Evolutionary conservation across 768 basidiomycete species (phyloP).

Genomic region (Boletus coccyginus): DNA sequence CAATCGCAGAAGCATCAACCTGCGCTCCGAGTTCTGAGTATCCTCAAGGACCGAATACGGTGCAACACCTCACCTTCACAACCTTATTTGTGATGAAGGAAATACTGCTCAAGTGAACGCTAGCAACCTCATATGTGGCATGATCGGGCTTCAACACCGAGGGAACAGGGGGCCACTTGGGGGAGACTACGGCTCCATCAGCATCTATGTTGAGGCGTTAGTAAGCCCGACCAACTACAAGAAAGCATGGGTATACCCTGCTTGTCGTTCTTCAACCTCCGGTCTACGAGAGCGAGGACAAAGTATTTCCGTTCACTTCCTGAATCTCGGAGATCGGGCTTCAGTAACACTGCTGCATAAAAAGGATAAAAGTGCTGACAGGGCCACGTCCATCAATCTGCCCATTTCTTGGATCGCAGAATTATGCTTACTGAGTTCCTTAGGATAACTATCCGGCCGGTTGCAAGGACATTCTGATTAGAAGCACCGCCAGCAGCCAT

Average conservation of each 20-base stretch:
- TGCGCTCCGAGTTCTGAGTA: conserved; percentile 28
- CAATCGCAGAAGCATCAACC: conserved; percentile 70
- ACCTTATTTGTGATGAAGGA: conserved; percentile 65
- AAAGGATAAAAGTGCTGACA: conserved; percentile 71
- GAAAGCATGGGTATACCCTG: conserved; percentile 40
- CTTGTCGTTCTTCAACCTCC: conserved; percentile 52
- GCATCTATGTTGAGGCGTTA: conserved; percentile 44
- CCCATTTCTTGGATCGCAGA: not conserved
- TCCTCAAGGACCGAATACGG: not conserved
- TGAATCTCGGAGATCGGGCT: conserved; percentile 51
- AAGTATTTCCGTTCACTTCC: conserved; percentile 57
- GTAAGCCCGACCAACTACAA: not conserved
- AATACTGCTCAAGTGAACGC: conserved; percentile 71
- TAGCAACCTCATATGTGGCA: conserved; percentile 62
- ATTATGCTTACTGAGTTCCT: conserved; percentile 67
- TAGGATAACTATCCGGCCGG: conserved; percentile 82
- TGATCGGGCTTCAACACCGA: conserved; percentile 45
- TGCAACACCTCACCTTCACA: conserved; percentile 75
- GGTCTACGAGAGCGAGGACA: conserved; percentile 69
- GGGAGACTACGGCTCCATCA: conserved; percentile 56
- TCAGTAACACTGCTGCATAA: conserved; percentile 70
- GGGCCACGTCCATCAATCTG: not conserved
- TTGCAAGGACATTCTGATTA: conserved; percentile 61
- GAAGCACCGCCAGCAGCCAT: conserved; percentile 59
- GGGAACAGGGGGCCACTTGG: conserved; percentile 72